Conservation (phyloP, 805 yeast species). For the Candida endomychidarum region DNA sequence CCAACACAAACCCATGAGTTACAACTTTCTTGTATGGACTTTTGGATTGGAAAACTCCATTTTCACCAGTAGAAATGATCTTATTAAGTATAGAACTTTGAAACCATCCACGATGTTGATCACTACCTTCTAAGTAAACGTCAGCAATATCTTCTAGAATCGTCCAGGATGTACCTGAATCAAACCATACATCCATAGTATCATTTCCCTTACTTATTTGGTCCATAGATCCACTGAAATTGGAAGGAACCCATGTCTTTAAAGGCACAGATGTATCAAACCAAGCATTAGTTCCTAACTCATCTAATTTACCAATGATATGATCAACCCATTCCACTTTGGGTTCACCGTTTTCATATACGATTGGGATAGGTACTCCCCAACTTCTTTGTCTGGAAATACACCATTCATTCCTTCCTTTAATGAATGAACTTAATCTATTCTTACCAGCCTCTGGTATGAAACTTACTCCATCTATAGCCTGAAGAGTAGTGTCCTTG, state of each 20-base stretch:
- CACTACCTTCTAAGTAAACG: conserved; percentile 94
- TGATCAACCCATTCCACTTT: conserved; percentile 56
- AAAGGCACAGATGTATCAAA: conserved; percentile 53
- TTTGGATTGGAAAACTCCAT: conserved; percentile 28
- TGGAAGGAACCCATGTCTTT: conserved; percentile 69
- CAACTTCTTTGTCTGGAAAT: conserved; percentile 93
- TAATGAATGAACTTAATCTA: conserved; percentile 70
- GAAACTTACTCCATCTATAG: conserved; percentile 65
- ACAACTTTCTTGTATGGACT: conserved; percentile 72
- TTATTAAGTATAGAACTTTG: conserved; percentile 88
- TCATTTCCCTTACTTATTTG: conserved; percentile 69
- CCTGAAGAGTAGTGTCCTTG: conserved; percentile 58
- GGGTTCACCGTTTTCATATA: conserved; percentile 58
- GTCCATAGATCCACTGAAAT: conserved; percentile 23
- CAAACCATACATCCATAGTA: conserved; percentile 99
- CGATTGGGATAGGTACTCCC: conserved; percentile 97
- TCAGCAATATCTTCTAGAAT: conserved; percentile 59
- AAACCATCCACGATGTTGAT: conserved; percentile 99
- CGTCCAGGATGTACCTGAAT: conserved; percentile 92
- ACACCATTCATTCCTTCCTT: conserved; percentile 92
- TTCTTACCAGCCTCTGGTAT: conserved; percentile 71
- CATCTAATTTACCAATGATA: conserved; percentile 55
- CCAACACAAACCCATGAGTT: conserved; percentile 93
- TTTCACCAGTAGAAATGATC: conserved; percentile 53
- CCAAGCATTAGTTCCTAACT: conserved; percentile 78